Evolutionary conservation across 208 protist species (phyloP).

Genomic region (Porcisia hertigi): DNA sequence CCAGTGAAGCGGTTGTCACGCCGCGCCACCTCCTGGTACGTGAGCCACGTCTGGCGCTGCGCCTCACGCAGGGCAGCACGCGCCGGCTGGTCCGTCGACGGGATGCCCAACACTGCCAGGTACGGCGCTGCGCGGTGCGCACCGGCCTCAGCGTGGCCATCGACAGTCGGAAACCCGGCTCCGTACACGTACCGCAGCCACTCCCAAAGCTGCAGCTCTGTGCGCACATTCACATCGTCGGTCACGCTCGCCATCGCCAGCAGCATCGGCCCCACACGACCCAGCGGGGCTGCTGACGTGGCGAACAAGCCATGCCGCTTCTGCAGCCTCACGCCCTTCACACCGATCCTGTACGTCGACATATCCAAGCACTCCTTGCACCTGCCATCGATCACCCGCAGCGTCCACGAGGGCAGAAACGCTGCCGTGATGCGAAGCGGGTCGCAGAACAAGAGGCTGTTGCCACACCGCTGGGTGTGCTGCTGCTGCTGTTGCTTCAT

Average conservation of each 20-base stretch:
- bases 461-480: neutral
- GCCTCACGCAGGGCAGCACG: too few species aligned
- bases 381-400: neutral
- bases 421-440: neutral
- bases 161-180: neutral
- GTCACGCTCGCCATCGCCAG: conserved; percentile 32
- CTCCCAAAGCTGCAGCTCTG: conserved; percentile 13
- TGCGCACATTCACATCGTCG: conserved; percentile 9
- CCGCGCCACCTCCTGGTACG: conserved; percentile 35
- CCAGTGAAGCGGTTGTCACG: conserved; percentile 33
- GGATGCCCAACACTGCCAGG: too few species aligned
- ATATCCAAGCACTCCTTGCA: neutral
- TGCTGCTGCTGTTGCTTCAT: neutral
- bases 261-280: conserved; percentile 30
- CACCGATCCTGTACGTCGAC: neutral
- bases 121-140: too few species aligned
- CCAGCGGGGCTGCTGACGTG: conserved; percentile 7
- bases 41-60: too few species aligned
- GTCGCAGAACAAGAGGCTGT: neutral
- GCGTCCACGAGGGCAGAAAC: conserved; percentile 1
- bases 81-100: too few species aligned
- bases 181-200: conserved; percentile 14
- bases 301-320: conserved; percentile 8
- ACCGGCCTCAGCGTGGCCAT: neutral
- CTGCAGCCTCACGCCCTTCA: neutral